Percentiles rank a stretch among this genome's conserved stretches.
phyloP scores from a whole-genome alignment of 495 filamentous ascomycete genomes.

The Penicillium coprophilum region DNA sequence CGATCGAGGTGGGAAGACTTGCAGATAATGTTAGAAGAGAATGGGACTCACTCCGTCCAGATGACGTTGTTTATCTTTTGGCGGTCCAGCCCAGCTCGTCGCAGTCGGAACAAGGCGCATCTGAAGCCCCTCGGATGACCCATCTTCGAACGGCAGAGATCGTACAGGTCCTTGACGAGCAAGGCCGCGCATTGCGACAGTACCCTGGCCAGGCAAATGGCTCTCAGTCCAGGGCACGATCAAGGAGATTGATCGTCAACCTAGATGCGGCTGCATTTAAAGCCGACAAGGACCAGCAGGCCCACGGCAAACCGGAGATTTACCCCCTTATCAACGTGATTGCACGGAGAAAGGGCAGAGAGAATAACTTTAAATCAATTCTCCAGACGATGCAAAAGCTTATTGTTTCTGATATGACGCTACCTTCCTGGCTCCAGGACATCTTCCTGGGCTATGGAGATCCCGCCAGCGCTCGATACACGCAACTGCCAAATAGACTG shows the following conservation, averaged over 20 bases:
- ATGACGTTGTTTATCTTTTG: constrained; percentile 88
- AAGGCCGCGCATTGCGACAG: constrained; percentile 73
- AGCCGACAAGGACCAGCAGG: constrained; percentile 64
- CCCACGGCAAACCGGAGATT: constrained; percentile 67
- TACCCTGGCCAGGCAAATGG: constrained; percentile 53
- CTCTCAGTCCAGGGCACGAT: constrained; percentile 50
- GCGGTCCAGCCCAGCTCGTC: constrained; percentile 58
- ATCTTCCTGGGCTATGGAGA: constrained; percentile 97
- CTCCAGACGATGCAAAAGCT: constrained; percentile 88
- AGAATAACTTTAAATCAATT: constrained; percentile 97
- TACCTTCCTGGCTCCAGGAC: constrained; percentile 92
- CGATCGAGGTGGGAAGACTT: constrained; percentile 79
- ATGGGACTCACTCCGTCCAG: constrained; percentile 86
- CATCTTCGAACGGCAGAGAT: constrained; percentile 82
- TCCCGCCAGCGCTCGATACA: constrained; percentile 82
- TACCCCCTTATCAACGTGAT: constrained; percentile 88
- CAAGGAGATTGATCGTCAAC: constrained; percentile 73
- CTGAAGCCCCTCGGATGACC: constrained; percentile 60
- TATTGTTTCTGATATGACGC: constrained; percentile 77
- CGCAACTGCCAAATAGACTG: constrained; percentile 74
- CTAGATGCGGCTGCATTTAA: constrained; percentile 80
- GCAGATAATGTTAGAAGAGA: constrained; percentile 73
- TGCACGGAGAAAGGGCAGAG: constrained; percentile 77
- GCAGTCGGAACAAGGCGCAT: constrained; percentile 45
- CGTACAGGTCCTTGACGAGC: constrained; percentile 84